phyloP scores from a whole-genome alignment of 805 yeast species.

The Wickerhamiella qilinensis region DNA sequence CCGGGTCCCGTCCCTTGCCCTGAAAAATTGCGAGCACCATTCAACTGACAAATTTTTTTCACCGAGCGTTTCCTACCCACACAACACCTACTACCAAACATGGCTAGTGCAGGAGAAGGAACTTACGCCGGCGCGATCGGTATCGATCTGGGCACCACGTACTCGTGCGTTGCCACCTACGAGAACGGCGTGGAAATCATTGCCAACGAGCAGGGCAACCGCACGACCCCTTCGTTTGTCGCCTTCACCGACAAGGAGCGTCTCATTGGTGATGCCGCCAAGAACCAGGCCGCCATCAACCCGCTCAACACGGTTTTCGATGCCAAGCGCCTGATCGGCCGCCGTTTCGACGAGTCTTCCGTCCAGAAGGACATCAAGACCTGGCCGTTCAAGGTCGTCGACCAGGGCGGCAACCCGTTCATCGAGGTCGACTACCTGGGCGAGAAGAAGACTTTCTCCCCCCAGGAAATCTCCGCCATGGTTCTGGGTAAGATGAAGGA shows the following conservation, averaged over 20 bases:
- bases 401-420: constrained; percentile 62
- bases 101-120: constrained; percentile 51
- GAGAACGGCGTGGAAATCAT: constrained; percentile 76
- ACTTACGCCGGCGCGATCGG: constrained; percentile 99
- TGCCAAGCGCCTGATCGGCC: constrained; percentile 89
- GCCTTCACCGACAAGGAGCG: constrained; percentile 90
- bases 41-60: constrained; percentile 8
- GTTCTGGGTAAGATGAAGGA: constrained; percentile 79
- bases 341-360: constrained; percentile 66
- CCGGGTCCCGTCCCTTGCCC: too few relatives aligned
- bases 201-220: constrained; percentile 97
- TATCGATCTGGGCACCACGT: constrained; percentile 96
- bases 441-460: constrained; percentile 75
- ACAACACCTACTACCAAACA: constrained; percentile 7
- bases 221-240: constrained; percentile 92
- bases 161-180: constrained; percentile 93
- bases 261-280: constrained; percentile 91
- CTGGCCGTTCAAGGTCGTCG: constrained; percentile 76
- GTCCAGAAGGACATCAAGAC: constrained; percentile 84
- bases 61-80: too few relatives aligned
- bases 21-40: neutral
- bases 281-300: constrained; percentile 93
- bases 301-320: constrained; percentile 75
- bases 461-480: constrained; percentile 93
- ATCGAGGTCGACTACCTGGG: constrained; percentile 71